phyloP scores from a whole-genome alignment of 768 basidiomycete species.

The Hypholoma sublateritium region DNA sequence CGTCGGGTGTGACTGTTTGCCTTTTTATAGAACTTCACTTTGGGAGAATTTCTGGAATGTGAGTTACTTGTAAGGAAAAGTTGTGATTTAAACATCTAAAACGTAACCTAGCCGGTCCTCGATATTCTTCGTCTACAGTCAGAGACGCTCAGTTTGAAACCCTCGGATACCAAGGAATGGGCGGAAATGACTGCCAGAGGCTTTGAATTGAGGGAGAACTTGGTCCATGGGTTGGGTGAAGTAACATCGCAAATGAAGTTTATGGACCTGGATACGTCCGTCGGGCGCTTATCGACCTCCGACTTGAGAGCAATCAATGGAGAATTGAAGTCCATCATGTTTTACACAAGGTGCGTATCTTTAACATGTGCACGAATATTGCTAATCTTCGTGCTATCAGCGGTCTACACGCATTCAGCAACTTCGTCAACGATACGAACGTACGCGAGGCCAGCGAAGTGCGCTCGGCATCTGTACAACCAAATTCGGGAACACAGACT shows the following conservation, averaged over 20 bases:
- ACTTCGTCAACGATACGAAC: constrained; percentile 35
- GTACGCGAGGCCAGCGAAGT: constrained; percentile 21
- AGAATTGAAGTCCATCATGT: constrained; percentile 39
- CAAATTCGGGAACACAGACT: constrained; percentile 6
- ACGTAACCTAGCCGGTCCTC: constrained; percentile 27
- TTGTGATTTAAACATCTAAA: background rate
- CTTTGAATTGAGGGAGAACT: constrained; percentile 21
- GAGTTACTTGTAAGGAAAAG: constrained; percentile 7
- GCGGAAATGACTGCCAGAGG: constrained; percentile 24
- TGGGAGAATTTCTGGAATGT: constrained; percentile 28
- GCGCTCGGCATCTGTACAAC: background rate
- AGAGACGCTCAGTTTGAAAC: constrained; percentile 27
- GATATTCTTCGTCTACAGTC: constrained; percentile 33
- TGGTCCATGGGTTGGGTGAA: constrained; percentile 31
- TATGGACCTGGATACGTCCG: constrained; percentile 40
- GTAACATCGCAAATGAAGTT: constrained; percentile 36
- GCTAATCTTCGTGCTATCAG: constrained; percentile 15
- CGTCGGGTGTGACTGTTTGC: background rate
- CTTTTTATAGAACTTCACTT: constrained; percentile 24
- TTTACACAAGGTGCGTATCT: constrained; percentile 29
- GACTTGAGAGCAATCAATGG: constrained; percentile 38
- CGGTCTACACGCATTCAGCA: constrained; percentile 37
- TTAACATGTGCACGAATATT: background rate
- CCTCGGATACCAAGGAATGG: constrained; percentile 37
- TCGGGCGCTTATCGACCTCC: constrained; percentile 40